Conservation (phyloP, 176 grass and related monocot genomes). For the Panicum miliaceum region DNA sequence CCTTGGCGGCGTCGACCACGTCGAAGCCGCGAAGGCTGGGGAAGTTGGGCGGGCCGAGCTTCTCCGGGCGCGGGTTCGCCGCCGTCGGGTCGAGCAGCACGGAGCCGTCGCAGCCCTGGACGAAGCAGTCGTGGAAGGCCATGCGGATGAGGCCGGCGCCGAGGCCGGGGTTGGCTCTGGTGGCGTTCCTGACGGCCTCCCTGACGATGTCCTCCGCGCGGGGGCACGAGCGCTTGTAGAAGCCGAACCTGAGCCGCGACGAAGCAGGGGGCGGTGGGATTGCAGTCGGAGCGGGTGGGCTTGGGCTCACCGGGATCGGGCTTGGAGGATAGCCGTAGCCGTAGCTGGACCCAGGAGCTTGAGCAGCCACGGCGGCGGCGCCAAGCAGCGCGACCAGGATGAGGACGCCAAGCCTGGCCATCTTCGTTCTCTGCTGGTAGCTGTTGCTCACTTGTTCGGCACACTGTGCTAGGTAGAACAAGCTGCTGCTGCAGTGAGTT, state of each 20-base stretch:
- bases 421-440: neutral
- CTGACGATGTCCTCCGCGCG: conserved; percentile 42
- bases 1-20: conserved; percentile 62
- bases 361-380: neutral
- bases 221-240: conserved; percentile 51
- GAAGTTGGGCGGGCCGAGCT: conserved; percentile 47
- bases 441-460: no score
- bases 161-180: conserved; percentile 29
- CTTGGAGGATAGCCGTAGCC: no score
- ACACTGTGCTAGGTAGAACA: no score
- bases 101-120: conserved; percentile 73
- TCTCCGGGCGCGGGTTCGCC: conserved; percentile 47
- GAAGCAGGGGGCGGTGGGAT: neutral
- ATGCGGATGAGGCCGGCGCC: conserved; percentile 64
- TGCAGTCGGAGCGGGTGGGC: neutral
- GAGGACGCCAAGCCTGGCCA: neutral
- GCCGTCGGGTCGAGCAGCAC: conserved; percentile 53
- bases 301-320: no score
- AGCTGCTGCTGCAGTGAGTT: neutral
- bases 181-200: conserved; percentile 11
- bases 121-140: conserved; percentile 83
- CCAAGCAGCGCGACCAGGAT: neutral
- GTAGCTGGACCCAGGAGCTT: neutral
- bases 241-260: conserved; percentile 31
- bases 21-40: conserved; percentile 65